Evolutionary conservation across 331 rosid species (phyloP).

Genomic region (Malus hybrid): DNA sequence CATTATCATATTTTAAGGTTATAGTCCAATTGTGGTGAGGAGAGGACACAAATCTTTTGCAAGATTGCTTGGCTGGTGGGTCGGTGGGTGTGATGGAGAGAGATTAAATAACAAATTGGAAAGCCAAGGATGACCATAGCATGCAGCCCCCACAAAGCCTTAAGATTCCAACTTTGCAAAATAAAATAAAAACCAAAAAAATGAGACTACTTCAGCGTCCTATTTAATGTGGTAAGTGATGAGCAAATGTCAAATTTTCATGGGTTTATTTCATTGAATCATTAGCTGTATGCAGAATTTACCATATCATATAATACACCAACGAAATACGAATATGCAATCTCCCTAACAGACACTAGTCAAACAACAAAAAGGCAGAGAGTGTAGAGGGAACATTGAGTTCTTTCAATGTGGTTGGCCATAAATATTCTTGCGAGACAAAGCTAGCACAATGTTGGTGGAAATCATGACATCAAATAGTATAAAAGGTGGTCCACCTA

Average conservation of each 20-base stretch:
- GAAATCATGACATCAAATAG: slow-evolving; percentile 43
- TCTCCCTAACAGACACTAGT: background rate
- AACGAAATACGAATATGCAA: background rate
- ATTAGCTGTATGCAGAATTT: no score
- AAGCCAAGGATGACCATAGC: slow-evolving; percentile 8
- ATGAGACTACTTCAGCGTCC: background rate
- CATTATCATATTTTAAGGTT: background rate
- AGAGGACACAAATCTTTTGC: background rate
- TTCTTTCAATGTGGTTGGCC: slow-evolving; percentile 29
- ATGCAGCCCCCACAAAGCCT: slow-evolving; percentile 20
- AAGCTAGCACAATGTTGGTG: slow-evolving; percentile 55
- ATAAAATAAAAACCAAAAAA: no score
- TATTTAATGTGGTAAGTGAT: background rate
- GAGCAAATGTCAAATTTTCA: background rate
- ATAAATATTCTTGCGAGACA: slow-evolving; percentile 55
- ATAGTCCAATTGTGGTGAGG: background rate
- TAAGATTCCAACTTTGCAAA: slow-evolving; percentile 3
- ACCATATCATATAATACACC: background rate
- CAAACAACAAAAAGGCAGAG: background rate
- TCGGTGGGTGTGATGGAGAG: background rate
- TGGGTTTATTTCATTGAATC: no score
- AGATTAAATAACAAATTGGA: slow-evolving; percentile 3
- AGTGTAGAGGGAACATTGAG: slow-evolving; percentile 1
- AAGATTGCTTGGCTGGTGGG: slow-evolving; percentile 3
- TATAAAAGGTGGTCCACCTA: slow-evolving; percentile 37